Conservation (phyloP, 805 yeast genomes). For the Pichia phayaonensis region DNA sequence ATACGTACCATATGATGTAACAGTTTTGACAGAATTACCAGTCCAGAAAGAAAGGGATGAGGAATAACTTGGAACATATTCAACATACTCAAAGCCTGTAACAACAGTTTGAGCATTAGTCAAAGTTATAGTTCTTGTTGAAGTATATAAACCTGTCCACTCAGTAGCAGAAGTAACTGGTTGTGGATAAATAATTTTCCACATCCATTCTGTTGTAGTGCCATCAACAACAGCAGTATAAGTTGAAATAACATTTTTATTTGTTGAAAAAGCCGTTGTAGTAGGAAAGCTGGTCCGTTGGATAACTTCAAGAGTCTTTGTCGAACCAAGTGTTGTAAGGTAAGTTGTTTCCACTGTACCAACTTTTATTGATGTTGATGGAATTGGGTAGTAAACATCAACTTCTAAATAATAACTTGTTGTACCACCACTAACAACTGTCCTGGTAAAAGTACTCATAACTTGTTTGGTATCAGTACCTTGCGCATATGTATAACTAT, state of each 20-base stretch:
- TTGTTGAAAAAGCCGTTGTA: background rate
- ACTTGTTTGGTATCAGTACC: background rate
- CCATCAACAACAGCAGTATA: background rate
- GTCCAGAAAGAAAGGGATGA: conserved; percentile 3
- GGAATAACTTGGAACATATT: conserved; percentile 3
- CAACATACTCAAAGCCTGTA: background rate
- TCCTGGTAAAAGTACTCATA: background rate
- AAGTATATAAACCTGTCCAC: background rate
- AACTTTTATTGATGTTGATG: background rate
- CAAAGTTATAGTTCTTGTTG: background rate
- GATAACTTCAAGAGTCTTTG: background rate
- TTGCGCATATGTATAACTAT: background rate
- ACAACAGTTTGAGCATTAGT: background rate
- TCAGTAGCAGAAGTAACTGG: background rate
- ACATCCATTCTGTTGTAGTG: background rate
- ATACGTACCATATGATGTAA: background rate
- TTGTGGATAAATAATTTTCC: background rate
- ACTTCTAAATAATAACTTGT: background rate
- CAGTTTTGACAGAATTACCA: background rate
- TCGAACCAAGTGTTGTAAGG: background rate
- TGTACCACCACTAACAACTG: background rate
- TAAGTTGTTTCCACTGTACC: background rate
- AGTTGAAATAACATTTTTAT: background rate
- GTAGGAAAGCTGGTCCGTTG: background rate
- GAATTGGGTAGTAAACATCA: background rate